phyloP scores from a whole-genome alignment of 441 rosid species.

The Erysimum pusillum region DNA sequence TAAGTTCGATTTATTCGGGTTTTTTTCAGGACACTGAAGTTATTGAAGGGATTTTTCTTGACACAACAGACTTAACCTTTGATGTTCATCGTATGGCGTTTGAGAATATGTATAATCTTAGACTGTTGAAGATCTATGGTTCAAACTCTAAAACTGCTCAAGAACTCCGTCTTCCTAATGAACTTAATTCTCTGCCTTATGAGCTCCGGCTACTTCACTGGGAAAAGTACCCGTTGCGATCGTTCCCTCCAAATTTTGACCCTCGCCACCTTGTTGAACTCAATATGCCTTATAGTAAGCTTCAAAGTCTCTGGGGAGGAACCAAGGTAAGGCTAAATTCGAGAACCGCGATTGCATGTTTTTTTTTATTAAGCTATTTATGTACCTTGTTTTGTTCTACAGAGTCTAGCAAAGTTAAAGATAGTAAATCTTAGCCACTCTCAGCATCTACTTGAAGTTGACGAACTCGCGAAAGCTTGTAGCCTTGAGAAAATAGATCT shows the following conservation, averaged over 20 bases:
- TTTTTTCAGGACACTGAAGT: constrained; percentile 28
- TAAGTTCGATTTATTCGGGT: too few relatives aligned
- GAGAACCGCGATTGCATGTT: not conserved
- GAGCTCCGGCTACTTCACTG: constrained; percentile 44
- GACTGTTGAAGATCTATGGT: constrained; percentile 31
- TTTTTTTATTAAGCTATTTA: not conserved
- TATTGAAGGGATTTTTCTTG: constrained; percentile 31
- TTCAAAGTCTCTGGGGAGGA: constrained; percentile 38
- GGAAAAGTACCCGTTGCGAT: constrained; percentile 35
- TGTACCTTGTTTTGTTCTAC: not conserved
- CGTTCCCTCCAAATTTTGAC: constrained; percentile 27
- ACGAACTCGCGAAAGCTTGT: not conserved
- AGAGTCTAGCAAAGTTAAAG: constrained; percentile 16
- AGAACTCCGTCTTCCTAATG: not conserved
- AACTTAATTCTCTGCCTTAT: not conserved
- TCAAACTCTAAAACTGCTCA: not conserved
- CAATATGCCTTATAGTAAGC: constrained; percentile 34
- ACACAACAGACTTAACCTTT: not conserved
- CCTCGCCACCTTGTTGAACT: constrained; percentile 26
- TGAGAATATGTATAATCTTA: constrained; percentile 30
- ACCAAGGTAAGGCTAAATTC: constrained; percentile 18
- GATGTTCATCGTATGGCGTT: constrained; percentile 17
- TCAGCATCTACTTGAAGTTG: not conserved
- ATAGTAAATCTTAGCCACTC: constrained; percentile 13
- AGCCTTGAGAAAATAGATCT: constrained; percentile 19